Evolutionary conservation across 2,329 filamentous ascomycete species (phyloP).

Genomic region (Knufia fluminis): DNA sequence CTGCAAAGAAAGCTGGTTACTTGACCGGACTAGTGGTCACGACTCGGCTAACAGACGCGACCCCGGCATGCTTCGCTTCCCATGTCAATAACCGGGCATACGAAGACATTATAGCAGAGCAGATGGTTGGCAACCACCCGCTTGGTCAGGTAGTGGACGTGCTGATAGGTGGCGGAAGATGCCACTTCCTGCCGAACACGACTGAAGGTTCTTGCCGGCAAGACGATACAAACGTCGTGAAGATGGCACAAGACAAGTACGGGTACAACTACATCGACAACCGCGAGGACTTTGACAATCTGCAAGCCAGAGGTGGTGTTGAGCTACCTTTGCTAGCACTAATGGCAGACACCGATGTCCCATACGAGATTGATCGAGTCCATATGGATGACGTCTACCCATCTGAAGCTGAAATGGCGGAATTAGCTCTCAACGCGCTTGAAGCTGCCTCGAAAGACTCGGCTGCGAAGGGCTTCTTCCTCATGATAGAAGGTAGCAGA

Average conservation of each 20-base stretch:
- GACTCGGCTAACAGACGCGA: slow-evolving; percentile 89
- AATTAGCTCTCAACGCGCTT: slow-evolving; percentile 68
- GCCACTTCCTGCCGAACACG: slow-evolving; percentile 81
- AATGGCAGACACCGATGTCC: slow-evolving; percentile 73
- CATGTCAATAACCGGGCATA: slow-evolving; percentile 73
- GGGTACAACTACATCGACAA: slow-evolving; percentile 72
- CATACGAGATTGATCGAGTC: slow-evolving; percentile 85
- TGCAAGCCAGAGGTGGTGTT: slow-evolving; percentile 55
- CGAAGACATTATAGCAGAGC: slow-evolving; percentile 83
- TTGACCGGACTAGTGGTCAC: slow-evolving; percentile 91
- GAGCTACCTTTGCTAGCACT: slow-evolving; percentile 78
- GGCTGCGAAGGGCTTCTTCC: slow-evolving; percentile 80
- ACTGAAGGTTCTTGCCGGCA: slow-evolving; percentile 70
- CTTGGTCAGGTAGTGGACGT: slow-evolving; percentile 82
- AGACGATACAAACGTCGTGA: slow-evolving; percentile 67
- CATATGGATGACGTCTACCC: slow-evolving; percentile 73
- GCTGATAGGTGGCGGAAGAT: slow-evolving; percentile 85
- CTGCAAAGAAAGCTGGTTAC: slow-evolving; percentile 84
- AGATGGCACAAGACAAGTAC: slow-evolving; percentile 58
- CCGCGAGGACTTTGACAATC: slow-evolving; percentile 64
- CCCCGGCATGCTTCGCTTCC: slow-evolving; percentile 86
- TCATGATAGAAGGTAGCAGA: slow-evolving; percentile 95
- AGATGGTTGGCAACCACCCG: slow-evolving; percentile 81
- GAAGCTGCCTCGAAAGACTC: slow-evolving; percentile 71
- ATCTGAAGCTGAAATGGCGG: slow-evolving; percentile 83